Conservation (phyloP, 495 filamentous ascomycete genomes). For the Aspergillus hancockii region DNA sequence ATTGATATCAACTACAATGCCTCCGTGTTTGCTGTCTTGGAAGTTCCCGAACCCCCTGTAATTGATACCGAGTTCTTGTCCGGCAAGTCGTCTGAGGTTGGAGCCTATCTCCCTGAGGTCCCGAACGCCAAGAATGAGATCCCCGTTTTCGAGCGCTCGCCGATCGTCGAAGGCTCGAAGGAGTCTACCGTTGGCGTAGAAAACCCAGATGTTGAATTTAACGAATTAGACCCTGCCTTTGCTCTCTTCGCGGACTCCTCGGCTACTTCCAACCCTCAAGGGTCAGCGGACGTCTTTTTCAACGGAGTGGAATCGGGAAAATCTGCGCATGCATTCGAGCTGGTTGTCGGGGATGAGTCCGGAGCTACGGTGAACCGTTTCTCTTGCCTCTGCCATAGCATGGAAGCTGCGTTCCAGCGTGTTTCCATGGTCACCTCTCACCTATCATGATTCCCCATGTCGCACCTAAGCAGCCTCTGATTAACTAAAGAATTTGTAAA, state of each 20-base stretch:
- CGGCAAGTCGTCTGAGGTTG: constrained; percentile 62
- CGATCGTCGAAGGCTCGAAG: constrained; percentile 32
- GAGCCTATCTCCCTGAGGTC: constrained; percentile 32
- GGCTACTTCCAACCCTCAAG: constrained; percentile 15
- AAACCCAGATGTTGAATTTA: constrained; percentile 53
- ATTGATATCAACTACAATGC: constrained; percentile 62
- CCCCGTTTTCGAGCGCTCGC: constrained; percentile 46
- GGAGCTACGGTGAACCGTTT: constrained; percentile 39
- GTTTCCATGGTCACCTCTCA: constrained; percentile 49
- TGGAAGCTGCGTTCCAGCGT: constrained; percentile 52
- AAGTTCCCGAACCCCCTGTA: constrained; percentile 69
- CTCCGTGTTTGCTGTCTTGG: constrained; percentile 76
- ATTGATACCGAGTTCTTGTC: constrained; percentile 62
- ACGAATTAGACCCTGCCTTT: constrained; percentile 60
- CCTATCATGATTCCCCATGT: constrained; percentile 43
- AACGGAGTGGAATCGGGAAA: constrained; percentile 60
- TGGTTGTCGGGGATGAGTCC: constrained; percentile 55
- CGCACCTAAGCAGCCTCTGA: constrained; percentile 23
- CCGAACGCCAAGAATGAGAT: constrained; percentile 49
- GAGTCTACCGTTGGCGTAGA: constrained; percentile 33
- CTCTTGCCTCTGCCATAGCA: constrained; percentile 47
- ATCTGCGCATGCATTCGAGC: constrained; percentile 54
- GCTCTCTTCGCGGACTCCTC: constrained; percentile 58
- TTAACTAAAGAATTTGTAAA: constrained; percentile 25
- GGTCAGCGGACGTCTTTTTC: constrained; percentile 43